A percentile compares a stretch with the other conserved stretches of the same genome.
Evolutionary conservation across 352 stramenopile species (phyloP).

Genomic region (Saprolegnia parasitica): DNA sequence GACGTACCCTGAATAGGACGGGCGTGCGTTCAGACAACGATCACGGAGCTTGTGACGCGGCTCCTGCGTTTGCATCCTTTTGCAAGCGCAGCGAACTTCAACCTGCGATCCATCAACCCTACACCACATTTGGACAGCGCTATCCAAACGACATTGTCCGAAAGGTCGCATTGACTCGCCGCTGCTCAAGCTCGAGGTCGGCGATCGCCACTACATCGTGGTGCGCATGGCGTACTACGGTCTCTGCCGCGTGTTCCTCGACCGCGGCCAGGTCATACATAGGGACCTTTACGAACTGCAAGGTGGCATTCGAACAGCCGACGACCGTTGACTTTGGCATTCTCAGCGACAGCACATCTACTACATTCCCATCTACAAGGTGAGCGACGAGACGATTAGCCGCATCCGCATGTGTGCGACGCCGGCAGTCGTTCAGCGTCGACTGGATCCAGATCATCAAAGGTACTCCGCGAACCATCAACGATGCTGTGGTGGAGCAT

Average conservation of each 20-base stretch:
- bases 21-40: too few species aligned
- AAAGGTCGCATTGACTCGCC: slow-evolving; percentile 24
- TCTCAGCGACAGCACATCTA: slow-evolving; percentile 20
- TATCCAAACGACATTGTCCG: too few species aligned
- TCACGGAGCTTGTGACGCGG: too few species aligned
- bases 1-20: too few species aligned
- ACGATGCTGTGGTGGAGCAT: neutral
- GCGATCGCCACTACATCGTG: slow-evolving; percentile 25
- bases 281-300: slow-evolving; percentile 4
- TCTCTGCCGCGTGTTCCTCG: slow-evolving; percentile 5
- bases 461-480: slow-evolving; percentile 2
- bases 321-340: slow-evolving; percentile 1
- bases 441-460: slow-evolving; percentile 26
- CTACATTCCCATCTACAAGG: slow-evolving; percentile 10
- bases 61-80: too few species aligned
- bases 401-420: slow-evolving; percentile 21
- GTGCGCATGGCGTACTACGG: slow-evolving; percentile 25
- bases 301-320: slow-evolving; percentile 16
- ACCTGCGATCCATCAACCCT: too few species aligned
- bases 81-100: too few species aligned
- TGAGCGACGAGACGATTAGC: neutral
- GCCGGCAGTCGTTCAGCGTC: slow-evolving; percentile 19
- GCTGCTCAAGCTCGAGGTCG: slow-evolving; percentile 8
- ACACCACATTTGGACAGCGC: too few species aligned
- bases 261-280: slow-evolving; percentile 5